Percentiles rank a stretch among this genome's conserved stretches.
These are phyloP conservation scores for Geotrichum klebahnii DNA, from an alignment of 1,139 yeast genomes.

Conservation along the genomic window DNA sequence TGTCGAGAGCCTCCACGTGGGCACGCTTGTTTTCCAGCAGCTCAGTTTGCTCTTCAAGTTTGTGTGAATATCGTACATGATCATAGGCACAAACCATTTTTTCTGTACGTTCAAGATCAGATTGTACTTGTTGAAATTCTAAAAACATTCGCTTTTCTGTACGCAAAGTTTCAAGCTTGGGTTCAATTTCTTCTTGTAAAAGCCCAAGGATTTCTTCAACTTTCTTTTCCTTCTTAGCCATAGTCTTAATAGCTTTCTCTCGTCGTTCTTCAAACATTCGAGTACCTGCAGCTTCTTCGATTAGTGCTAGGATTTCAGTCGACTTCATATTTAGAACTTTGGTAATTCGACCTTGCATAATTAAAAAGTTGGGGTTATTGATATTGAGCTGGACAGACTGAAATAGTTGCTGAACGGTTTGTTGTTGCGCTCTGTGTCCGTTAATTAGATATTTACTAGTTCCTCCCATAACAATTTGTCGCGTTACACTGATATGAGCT, in stretches of 20 bases:
- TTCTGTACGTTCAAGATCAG: constrained; percentile 71
- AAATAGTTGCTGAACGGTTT: constrained; percentile 80
- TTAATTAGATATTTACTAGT: constrained; percentile 87
- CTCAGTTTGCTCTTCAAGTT: constrained; percentile 31
- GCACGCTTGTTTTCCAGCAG: constrained; percentile 41
- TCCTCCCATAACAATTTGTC: constrained; percentile 90
- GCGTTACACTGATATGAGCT: constrained; percentile 80
- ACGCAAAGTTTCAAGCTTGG: constrained; percentile 77
- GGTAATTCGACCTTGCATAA: constrained; percentile 98
- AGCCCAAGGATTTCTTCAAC: constrained; percentile 70
- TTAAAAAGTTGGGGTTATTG: constrained; percentile 92
- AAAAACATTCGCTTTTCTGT: constrained; percentile 76
- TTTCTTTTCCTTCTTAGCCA: constrained; percentile 85
- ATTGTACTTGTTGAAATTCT: constrained; percentile 80
- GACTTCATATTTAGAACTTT: constrained; percentile 97
- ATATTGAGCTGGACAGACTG: constrained; percentile 94
- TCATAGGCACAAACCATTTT: constrained; percentile 78
- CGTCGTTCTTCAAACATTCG: constrained; percentile 91
- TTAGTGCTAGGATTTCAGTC: constrained; percentile 76
- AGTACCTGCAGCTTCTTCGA: constrained; percentile 98
- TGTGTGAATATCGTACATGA: constrained; percentile 46
- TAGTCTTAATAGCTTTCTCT: constrained; percentile 85
- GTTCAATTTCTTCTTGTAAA: constrained; percentile 83
- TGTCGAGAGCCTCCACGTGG: constrained; percentile 41
- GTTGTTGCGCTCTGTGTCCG: constrained; percentile 96